These are phyloP conservation scores for Hamamelis virginiana DNA, from an alignment of 164 flowering plant species.

Conservation along the genomic window DNA sequence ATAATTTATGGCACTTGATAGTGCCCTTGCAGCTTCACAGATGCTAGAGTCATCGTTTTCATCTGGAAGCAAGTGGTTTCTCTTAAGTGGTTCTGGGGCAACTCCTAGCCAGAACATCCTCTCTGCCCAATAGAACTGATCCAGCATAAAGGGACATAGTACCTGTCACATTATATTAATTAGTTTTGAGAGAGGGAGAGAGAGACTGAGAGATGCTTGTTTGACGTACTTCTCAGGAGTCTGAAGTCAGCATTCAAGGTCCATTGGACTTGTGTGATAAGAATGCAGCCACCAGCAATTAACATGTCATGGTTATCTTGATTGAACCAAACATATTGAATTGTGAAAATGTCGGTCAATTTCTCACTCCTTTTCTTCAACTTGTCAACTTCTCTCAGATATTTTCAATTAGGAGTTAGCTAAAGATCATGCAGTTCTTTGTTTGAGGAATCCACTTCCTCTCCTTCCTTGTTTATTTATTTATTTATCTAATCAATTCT, in stretches of 20 bases:
- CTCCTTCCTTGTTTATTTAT: too few relatives aligned
- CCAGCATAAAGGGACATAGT: constrained; percentile 83
- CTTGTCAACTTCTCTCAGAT: neutral
- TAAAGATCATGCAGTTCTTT: too few relatives aligned
- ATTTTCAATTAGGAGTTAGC: neutral
- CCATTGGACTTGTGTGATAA: neutral
- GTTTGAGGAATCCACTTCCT: too few relatives aligned
- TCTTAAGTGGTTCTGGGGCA: constrained; percentile 73
- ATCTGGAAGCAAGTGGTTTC: constrained; percentile 63
- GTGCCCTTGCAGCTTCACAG: constrained; percentile 46
- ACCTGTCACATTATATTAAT: constrained; percentile 45
- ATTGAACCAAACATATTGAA: neutral
- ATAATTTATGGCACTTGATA: constrained; percentile 45
- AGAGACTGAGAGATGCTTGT: neutral
- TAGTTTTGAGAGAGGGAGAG: constrained; percentile 11
- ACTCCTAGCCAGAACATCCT: constrained; percentile 97
- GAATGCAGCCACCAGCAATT: neutral
- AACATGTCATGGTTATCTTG: neutral
- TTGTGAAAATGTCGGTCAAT: neutral
- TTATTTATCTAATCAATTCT: too few relatives aligned
- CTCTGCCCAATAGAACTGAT: constrained; percentile 98
- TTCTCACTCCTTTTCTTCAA: neutral
- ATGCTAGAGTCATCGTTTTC: constrained; percentile 38
- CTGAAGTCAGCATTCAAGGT: neutral
- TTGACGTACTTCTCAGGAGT: neutral